Base-by-base conservation (phyloP, 331 rosid genomes). In the Malus hybrid region DNA sequence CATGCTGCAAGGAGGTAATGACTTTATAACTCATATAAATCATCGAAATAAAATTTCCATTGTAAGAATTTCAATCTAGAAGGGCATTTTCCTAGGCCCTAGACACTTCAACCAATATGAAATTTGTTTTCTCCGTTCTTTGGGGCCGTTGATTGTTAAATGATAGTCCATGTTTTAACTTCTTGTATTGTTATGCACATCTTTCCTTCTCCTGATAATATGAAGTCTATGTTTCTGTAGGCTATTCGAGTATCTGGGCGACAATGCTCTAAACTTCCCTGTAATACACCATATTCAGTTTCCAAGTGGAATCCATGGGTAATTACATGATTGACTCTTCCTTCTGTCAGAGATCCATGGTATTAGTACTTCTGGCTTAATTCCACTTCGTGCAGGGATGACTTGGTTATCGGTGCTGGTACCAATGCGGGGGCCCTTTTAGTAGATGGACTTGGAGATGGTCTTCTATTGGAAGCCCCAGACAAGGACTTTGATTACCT, bases 401-500 rank as follows among this genome's bases (percentile, higher is more conserved):
- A 92, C 80, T 88, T 95, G 68, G 99, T 95, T 64, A 95, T 92
- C 39, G 88, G 91, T 69, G 98, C 99, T 2, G 99, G 99, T 74
- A 73, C 97, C 60, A 86, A 92, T 72, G 97, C 85, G 6, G 99
- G 98, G 70, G 93, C 97, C 6, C 98, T 95, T 67, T 87, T 95
- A 78, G 99, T 95, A 72, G 99, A 95, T 46, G 99, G 99, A 74
- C 99, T 95, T 50, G 99, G 99, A 67, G 99, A 92, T 46, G 99
- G 99, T 52, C 16, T 92, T 74, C 90, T 95, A 55, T 66, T 95
- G 54, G 99, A 95, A 71, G 98, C 97, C 77, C 71, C 80, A 19
- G 96, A 90, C 83, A 85, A 89, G 80, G 99, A 95, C 80, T 90
- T 95, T 57, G 96, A 95, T 64, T 92, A 92, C 71, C 80, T 95